Evolutionary conservation across 306 rosid genomes (phyloP).

Genomic region (Alnus rubra): DNA sequence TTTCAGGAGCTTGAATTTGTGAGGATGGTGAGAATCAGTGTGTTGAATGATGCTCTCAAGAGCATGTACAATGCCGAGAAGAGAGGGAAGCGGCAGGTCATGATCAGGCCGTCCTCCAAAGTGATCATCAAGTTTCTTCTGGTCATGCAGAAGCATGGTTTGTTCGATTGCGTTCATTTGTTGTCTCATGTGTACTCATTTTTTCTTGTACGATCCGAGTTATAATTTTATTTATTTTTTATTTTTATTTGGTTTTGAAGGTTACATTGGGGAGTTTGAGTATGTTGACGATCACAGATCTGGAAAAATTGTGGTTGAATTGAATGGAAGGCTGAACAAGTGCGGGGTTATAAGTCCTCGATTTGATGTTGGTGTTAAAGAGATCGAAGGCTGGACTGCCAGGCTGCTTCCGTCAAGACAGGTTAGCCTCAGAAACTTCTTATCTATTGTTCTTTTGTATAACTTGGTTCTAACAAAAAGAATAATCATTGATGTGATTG

Average conservation of each 20-base stretch:
- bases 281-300: slow-evolving; percentile 64
- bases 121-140: slow-evolving; percentile 43
- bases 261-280: slow-evolving; percentile 66
- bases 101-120: slow-evolving; percentile 46
- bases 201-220: background rate
- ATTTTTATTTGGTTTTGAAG: slow-evolving; percentile 21
- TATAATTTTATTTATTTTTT: background rate
- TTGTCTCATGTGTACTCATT: background rate
- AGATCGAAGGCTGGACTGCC: slow-evolving; percentile 69
- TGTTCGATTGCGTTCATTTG: background rate
- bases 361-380: slow-evolving; percentile 63
- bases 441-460: background rate
- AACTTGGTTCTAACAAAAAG: background rate
- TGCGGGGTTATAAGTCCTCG: slow-evolving; percentile 80
- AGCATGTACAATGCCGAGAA: slow-evolving; percentile 51
- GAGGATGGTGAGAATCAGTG: slow-evolving; percentile 41
- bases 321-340: slow-evolving; percentile 65
- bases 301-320: slow-evolving; percentile 66
- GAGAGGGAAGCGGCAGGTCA: slow-evolving; percentile 47
- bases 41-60: slow-evolving; percentile 46
- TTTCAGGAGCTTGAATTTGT: background rate
- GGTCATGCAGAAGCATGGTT: slow-evolving; percentile 63
- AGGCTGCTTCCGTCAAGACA: slow-evolving; percentile 69
- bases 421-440: slow-evolving; percentile 28
- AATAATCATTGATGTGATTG: background rate